phyloP scores from a whole-genome alignment of 192 early-diverging fungal species.

The Neocallimastix lanati region DNA sequence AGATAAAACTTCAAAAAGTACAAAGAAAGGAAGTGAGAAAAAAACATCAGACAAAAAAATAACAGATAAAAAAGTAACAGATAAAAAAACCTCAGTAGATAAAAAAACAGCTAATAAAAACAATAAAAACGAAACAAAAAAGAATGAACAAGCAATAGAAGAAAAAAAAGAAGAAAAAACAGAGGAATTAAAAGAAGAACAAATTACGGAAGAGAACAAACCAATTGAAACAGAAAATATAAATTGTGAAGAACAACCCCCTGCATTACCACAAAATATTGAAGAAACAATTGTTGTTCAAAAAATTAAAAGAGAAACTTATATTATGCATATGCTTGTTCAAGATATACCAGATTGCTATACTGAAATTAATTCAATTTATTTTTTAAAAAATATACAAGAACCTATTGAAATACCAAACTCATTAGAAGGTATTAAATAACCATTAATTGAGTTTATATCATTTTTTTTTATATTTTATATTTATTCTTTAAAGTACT shows the following conservation, averaged over 20 bases:
- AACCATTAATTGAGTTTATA: no score
- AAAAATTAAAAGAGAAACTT: constrained; percentile 12
- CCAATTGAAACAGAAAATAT: background rate
- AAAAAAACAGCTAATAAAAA: background rate
- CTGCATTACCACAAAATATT: background rate
- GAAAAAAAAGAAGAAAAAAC: background rate
- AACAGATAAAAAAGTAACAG: background rate
- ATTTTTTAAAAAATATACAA: constrained; percentile 22
- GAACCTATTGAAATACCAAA: constrained; percentile 18
- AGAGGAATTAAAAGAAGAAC: background rate
- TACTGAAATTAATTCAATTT: constrained; percentile 31
- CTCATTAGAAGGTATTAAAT: constrained; percentile 14
- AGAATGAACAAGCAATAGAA: background rate
- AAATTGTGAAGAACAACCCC: background rate
- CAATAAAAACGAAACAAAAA: background rate
- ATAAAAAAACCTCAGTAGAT: background rate
- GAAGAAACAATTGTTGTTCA: background rate
- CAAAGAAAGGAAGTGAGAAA: background rate
- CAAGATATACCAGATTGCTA: constrained; percentile 24
- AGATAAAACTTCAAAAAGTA: background rate
- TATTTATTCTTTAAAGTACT: no score
- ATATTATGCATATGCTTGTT: constrained; percentile 20
- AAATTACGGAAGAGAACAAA: background rate
- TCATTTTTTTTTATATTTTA: no score
- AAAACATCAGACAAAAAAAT: background rate